Percentiles rank a stretch among this genome's conserved stretches.
These are phyloP conservation scores for Teratosphaeria nubilosa DNA, from an alignment of 2,329 filamentous ascomycete genomes.

Conservation along the genomic window DNA sequence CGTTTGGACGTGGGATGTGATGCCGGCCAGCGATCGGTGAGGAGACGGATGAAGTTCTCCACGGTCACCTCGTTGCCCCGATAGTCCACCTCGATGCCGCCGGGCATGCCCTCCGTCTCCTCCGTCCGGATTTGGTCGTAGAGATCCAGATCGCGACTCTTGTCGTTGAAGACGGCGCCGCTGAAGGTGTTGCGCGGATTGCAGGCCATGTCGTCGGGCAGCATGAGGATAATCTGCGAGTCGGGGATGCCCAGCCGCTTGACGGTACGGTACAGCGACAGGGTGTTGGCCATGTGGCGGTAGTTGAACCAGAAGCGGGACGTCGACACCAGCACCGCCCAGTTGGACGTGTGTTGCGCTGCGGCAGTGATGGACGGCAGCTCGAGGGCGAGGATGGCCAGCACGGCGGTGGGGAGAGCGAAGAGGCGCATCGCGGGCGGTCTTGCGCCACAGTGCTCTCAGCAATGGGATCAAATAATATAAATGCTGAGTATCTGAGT, in stretches of 20 bases:
- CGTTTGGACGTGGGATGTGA: slow-evolving; percentile 94
- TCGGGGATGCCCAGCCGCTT: slow-evolving; percentile 96
- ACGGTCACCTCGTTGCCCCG: slow-evolving; percentile 97
- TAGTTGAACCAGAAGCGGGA: slow-evolving; percentile 99
- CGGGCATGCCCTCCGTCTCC: slow-evolving; percentile 20
- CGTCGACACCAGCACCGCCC: slow-evolving; percentile 96
- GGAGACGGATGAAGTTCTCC: slow-evolving; percentile 91
- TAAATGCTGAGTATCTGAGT: not conserved
- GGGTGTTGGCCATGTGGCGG: slow-evolving; percentile 91
- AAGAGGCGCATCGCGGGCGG: slow-evolving; percentile 16
- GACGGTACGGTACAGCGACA: slow-evolving; percentile 94
- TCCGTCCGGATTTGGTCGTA: slow-evolving; percentile 59
- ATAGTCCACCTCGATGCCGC: slow-evolving; percentile 86
- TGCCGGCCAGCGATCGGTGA: slow-evolving; percentile 88
- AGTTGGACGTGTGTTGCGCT: slow-evolving; percentile 85
- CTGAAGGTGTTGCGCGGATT: slow-evolving; percentile 98
- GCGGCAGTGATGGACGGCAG: slow-evolving; percentile 36
- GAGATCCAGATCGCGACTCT: slow-evolving; percentile 85
- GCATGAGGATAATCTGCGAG: slow-evolving; percentile 98
- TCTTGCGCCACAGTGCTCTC: not conserved
- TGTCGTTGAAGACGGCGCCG: slow-evolving; percentile 96
- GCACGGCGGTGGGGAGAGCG: slow-evolving; percentile 16
- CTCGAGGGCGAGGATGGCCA: slow-evolving; percentile 14
- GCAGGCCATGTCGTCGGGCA: slow-evolving; percentile 99
- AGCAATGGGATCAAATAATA: not conserved